These are phyloP conservation scores for Fagopyrum tataricum DNA, from an alignment of 148 eudicot species.

Conservation along the genomic window DNA sequence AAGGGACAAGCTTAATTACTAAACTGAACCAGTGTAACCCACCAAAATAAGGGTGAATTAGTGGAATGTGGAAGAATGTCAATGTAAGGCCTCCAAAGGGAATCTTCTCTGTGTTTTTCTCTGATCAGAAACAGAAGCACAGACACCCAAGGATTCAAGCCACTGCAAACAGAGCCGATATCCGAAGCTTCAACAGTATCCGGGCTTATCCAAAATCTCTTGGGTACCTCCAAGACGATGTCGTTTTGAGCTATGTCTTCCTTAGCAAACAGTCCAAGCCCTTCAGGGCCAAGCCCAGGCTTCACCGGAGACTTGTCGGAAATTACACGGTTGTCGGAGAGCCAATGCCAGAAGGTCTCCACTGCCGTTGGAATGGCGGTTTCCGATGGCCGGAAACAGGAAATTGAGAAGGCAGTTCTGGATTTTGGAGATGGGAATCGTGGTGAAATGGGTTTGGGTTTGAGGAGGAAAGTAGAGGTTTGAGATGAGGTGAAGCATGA, in stretches of 20 bases:
- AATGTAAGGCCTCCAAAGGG: conserved; percentile 58
- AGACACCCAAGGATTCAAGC: conserved; percentile 84
- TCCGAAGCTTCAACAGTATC: conserved; percentile 65
- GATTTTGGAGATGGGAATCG: conserved; percentile 14
- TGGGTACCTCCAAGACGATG: conserved; percentile 91
- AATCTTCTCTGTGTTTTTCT: conserved; percentile 47
- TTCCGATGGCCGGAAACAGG: conserved; percentile 31
- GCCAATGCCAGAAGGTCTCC: conserved; percentile 84
- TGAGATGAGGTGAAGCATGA: neutral
- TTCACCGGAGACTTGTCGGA: conserved; percentile 53
- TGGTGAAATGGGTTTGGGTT: neutral
- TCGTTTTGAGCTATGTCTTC: conserved; percentile 62
- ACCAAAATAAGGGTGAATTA: conserved; percentile 89
- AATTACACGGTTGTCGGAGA: conserved; percentile 50
- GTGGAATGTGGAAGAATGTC: conserved; percentile 66
- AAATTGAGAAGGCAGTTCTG: conserved; percentile 19
- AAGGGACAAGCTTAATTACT: too few relatives aligned
- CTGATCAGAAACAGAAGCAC: conserved; percentile 79
- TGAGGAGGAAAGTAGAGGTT: too few relatives aligned
- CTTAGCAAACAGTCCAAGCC: conserved; percentile 72
- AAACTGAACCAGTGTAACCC: conserved; percentile 28
- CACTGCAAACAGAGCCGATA: conserved; percentile 62
- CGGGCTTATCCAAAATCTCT: conserved; percentile 73
- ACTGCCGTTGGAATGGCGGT: conserved; percentile 35
- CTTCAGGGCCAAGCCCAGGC: conserved; percentile 66